Base-by-base conservation (phyloP, 352 stramenopile genomes). In the Lagenidium giganteum region DNA sequence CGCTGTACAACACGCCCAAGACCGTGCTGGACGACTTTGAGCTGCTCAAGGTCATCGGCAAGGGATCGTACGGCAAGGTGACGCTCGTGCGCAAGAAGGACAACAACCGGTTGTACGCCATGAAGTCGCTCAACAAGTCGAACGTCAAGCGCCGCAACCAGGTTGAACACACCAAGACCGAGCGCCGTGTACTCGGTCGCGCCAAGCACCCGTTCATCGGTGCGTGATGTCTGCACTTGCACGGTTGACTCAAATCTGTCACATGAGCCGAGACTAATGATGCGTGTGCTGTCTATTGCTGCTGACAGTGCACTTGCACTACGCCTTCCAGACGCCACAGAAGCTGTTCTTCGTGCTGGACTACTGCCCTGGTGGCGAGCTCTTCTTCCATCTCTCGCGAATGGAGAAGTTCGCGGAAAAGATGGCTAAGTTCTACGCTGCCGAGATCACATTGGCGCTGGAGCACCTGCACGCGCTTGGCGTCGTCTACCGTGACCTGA, bases 261-360 rank as follows among this genome's bases (percentile, higher is more conserved):
- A n/a, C n/a, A n/a, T n/a, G n/a, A n/a, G n/a, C n/a, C n/a, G n/a
- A 9, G 14, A 42, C 37, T 47, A 25, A 46, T 30, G 13, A 7
- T 38, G 12, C 42, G 13, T 49, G 6, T 30, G 8, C 31, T 37
- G n/a, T 45, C n/a, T 23, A 28, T 14, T 26, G 42, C 66, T n/a
- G n/a, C n/a, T n/a, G n/a, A 14, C 36, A 65, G 78, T 95, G 49
- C 84, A 92, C 50, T 47, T 96, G 47, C 83, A 95, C 54, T 96
- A 93, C 50, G 84, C 86, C 16, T 95, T 96, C 62, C 84, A 96
- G 68, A 94, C 82, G 42, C 81, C 74, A 51, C 75, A 93, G 61
- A 94, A 95, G 60, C 70, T 96, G 13, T 96, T 95, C 66, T 93
- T 96, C 45, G 82, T 96, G 51, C 66, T 95, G 22, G 86, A 96